Percentiles rank a stretch among this genome's conserved stretches.
These are phyloP conservation scores for Diplocarpon mali DNA, from an alignment of 2,329 filamentous ascomycete genomes.

Conservation along the genomic window DNA sequence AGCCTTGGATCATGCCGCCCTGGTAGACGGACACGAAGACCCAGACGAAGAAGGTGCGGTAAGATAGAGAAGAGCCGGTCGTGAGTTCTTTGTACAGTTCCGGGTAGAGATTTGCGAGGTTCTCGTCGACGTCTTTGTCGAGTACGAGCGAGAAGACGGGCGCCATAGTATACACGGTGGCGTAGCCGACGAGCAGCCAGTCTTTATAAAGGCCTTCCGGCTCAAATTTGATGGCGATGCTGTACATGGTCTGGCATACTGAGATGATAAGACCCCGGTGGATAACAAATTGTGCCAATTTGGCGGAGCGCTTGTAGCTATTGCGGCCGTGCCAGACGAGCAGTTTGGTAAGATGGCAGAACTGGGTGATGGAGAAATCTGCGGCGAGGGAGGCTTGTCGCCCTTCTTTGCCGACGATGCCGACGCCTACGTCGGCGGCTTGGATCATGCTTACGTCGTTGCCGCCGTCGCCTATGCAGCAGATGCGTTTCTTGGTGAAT, in stretches of 20 bases:
- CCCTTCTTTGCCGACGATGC: slow-evolving; percentile 96
- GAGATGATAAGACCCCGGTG: slow-evolving; percentile 91
- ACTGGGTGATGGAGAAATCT: slow-evolving; percentile 94
- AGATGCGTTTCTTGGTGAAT: slow-evolving; percentile 88
- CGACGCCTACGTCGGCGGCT: slow-evolving; percentile 92
- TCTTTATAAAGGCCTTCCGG: slow-evolving; percentile 92
- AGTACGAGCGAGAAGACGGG: slow-evolving; percentile 90
- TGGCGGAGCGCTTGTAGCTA: slow-evolving; percentile 90
- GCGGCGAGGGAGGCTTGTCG: slow-evolving; percentile 89
- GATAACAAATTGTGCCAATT: slow-evolving; percentile 95
- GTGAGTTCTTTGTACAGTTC: slow-evolving; percentile 98
- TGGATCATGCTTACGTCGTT: slow-evolving; percentile 99
- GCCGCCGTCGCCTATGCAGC: slow-evolving; percentile 94
- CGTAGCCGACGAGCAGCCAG: slow-evolving; percentile 94
- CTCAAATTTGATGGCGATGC: slow-evolving; percentile 83
- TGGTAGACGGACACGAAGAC: slow-evolving; percentile 92
- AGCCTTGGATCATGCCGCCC: slow-evolving; percentile 88
- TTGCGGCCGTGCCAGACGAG: slow-evolving; percentile 99
- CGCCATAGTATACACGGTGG: slow-evolving; percentile 86
- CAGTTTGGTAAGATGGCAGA: slow-evolving; percentile 87
- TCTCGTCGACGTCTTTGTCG: slow-evolving; percentile 90
- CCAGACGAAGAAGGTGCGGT: slow-evolving; percentile 95
- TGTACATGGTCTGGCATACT: slow-evolving; percentile 96
- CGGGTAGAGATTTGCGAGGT: slow-evolving; percentile 86
- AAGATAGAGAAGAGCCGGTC: slow-evolving; percentile 72